Percentiles rank a stretch among this genome's conserved stretches.
Evolutionary conservation across 176 grass and related monocot genomes (phyloP).

Genomic region (Musa beccarii): DNA sequence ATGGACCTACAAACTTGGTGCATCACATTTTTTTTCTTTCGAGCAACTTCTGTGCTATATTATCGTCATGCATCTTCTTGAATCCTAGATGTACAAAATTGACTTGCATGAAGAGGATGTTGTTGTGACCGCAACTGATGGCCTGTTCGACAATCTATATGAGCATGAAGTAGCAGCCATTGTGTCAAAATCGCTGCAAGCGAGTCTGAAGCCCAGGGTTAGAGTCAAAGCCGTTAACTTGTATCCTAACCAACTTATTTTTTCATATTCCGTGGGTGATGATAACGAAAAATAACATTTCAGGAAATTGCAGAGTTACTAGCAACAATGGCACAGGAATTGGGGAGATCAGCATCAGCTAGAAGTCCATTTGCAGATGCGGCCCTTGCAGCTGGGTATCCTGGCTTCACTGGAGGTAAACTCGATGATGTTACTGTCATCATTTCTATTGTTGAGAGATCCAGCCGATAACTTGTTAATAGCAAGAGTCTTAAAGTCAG

Average conservation of each 20-base stretch:
- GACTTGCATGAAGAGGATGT: conserved; percentile 65
- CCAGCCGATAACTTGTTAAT: not conserved
- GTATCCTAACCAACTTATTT: not conserved
- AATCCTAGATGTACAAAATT: conserved; percentile 50
- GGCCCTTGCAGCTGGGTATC: conserved; percentile 52
- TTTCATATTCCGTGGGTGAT: not conserved
- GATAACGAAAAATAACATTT: not conserved
- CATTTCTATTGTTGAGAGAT: conserved; percentile 73
- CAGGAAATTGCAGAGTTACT: conserved; percentile 71
- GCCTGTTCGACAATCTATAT: conserved; percentile 82
- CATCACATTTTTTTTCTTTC: not conserved
- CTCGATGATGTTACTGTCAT: conserved; percentile 80
- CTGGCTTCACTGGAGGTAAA: conserved; percentile 76
- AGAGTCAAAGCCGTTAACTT: not conserved
- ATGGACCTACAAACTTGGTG: not conserved
- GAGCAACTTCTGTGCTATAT: not conserved
- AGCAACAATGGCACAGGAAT: conserved; percentile 48
- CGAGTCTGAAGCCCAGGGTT: conserved; percentile 47
- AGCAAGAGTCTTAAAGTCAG: not conserved
- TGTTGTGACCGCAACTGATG: conserved; percentile 77
- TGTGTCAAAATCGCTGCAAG: conserved; percentile 55
- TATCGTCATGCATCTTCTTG: not conserved
- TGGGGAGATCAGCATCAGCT: conserved; percentile 47
- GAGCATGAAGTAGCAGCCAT: conserved; percentile 59
- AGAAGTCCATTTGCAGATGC: conserved; percentile 77